Conservation (phyloP, 768 basidiomycete genomes). For the Kockovaella imperatae region DNA sequence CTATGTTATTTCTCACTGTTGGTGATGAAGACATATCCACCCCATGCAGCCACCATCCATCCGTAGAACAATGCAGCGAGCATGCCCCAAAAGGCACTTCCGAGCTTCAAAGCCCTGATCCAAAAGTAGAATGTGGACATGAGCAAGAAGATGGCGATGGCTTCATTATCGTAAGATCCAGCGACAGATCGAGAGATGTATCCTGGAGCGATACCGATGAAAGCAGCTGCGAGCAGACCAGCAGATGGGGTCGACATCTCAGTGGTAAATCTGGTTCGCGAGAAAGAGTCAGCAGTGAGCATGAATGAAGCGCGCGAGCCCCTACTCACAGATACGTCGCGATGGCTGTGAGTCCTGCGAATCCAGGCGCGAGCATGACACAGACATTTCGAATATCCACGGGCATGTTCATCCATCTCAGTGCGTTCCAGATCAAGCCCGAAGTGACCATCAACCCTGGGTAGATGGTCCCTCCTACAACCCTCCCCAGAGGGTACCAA, state of each 20-base stretch:
- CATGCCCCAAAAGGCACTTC: slow-evolving; percentile 85
- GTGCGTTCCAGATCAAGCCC: slow-evolving; percentile 87
- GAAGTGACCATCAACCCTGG: slow-evolving; percentile 98
- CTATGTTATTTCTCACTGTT: slow-evolving; percentile 53
- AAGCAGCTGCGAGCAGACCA: slow-evolving; percentile 91
- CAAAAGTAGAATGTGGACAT: slow-evolving; percentile 98
- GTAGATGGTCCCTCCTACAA: slow-evolving; percentile 96
- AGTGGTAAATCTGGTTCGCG: slow-evolving; percentile 68
- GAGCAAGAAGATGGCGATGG: slow-evolving; percentile 98
- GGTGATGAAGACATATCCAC: slow-evolving; percentile 95
- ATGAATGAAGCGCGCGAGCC: neutral
- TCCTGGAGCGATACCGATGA: slow-evolving; percentile 93
- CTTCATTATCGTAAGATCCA: slow-evolving; percentile 98
- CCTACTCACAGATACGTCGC: slow-evolving; percentile 73
- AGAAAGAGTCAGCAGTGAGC: neutral
- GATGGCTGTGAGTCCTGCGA: slow-evolving; percentile 93
- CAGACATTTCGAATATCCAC: slow-evolving; percentile 97
- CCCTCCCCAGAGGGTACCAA: slow-evolving; percentile 98
- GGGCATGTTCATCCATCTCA: slow-evolving; percentile 81
- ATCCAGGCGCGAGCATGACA: slow-evolving; percentile 92
- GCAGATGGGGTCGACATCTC: slow-evolving; percentile 94
- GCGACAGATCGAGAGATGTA: slow-evolving; percentile 99
- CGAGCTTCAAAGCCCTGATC: slow-evolving; percentile 92
- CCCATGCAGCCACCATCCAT: slow-evolving; percentile 99
- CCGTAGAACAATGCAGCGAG: slow-evolving; percentile 94